These are phyloP conservation scores for Lepiota subincarnata DNA, from an alignment of 768 basidiomycete species.

Conservation along the genomic window DNA sequence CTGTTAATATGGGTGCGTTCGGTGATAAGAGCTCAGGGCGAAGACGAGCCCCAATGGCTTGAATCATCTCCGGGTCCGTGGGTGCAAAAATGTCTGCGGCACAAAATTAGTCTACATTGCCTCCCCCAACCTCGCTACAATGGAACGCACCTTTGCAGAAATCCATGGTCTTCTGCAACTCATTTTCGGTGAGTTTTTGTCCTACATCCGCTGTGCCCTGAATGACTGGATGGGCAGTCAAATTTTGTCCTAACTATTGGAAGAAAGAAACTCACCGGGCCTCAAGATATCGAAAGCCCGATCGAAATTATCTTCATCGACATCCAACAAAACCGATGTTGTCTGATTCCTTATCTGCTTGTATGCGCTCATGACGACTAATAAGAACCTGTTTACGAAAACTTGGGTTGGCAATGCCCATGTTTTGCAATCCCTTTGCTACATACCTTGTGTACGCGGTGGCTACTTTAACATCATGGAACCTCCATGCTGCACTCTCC, in stretches of 20 bases:
- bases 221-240: conserved; percentile 17
- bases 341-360: conserved; percentile 43
- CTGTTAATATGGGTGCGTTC: conserved; percentile 19
- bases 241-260: neutral
- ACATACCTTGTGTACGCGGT: conserved; percentile 31
- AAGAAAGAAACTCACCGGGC: conserved; percentile 25
- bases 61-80: conserved; percentile 23
- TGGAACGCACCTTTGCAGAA: conserved; percentile 20
- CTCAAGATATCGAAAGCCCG: conserved; percentile 41
- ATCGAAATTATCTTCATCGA: conserved; percentile 46
- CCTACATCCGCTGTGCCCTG: conserved; percentile 25
- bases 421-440: neutral
- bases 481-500: conserved; percentile 26
- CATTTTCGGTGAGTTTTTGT: conserved; percentile 40
- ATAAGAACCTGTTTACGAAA: conserved; percentile 30
- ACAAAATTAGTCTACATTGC: neutral
- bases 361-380: conserved; percentile 46
- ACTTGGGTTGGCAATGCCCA: neutral
- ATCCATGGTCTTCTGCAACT: conserved; percentile 42
- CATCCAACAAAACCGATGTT: conserved; percentile 35
- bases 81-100: conserved; percentile 22
- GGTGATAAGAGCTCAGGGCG: conserved; percentile 20
- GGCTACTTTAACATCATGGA: conserved; percentile 29
- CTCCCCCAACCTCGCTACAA: neutral
- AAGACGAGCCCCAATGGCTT: conserved; percentile 21